Evolutionary conservation across 2,329 filamentous ascomycete genomes (phyloP).

Genomic region (Dichotomopilus funicola): DNA sequence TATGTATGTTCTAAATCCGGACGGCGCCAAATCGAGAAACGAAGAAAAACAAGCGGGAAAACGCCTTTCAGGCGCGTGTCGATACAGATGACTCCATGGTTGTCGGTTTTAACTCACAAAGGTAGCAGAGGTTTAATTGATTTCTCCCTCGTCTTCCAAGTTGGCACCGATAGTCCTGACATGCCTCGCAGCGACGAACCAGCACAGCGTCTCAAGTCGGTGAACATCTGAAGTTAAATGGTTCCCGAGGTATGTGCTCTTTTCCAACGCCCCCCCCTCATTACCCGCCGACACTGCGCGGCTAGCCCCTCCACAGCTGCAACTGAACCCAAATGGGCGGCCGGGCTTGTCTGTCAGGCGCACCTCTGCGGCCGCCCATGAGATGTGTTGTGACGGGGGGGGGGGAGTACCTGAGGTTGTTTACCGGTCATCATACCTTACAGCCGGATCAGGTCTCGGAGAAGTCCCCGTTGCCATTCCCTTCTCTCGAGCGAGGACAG

Average conservation of each 20-base stretch:
- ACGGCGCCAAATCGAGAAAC: no score
- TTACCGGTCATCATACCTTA: conserved; percentile 3
- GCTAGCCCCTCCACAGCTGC: conserved; percentile 20
- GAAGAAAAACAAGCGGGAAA: no score
- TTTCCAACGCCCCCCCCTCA: conserved; percentile 6
- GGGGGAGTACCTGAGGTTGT: conserved; percentile 1
- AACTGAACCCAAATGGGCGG: conserved; percentile 20
- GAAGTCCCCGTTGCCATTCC: neutral
- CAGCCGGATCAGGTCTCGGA: conserved; percentile 1
- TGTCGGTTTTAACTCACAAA: no score
- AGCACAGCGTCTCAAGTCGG: no score
- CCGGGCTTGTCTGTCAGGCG: conserved; percentile 16
- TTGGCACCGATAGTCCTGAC: no score
- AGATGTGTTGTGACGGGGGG: conserved; percentile 9
- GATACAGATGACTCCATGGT: no score
- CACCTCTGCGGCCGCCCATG: conserved; percentile 5
- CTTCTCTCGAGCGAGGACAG: neutral
- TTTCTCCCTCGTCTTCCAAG: no score
- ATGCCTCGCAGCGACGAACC: no score
- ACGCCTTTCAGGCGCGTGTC: no score
- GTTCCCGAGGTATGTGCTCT: neutral
- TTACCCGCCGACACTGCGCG: conserved; percentile 20
- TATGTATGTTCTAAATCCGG: conserved; percentile 5
- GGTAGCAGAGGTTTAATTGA: no score
- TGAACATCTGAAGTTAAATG: neutral